Evolutionary conservation across 495 filamentous ascomycete genomes (phyloP).

Genomic region (Bathelium albidoporum): DNA sequence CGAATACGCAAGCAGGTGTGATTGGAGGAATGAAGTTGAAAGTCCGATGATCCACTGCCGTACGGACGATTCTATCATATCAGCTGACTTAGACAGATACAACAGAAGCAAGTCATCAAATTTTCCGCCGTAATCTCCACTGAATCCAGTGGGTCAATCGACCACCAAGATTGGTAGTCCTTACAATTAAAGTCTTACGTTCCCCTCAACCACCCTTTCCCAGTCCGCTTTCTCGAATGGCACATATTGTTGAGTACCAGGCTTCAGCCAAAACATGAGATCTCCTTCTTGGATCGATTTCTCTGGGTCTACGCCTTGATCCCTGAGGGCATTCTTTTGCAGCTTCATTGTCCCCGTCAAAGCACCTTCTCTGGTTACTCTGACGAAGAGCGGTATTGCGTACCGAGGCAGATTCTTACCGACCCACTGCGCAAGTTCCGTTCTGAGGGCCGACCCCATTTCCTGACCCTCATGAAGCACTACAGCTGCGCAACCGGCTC

Average conservation of each 20-base stretch:
- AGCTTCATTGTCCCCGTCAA: conserved; percentile 24
- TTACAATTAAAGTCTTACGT: conserved; percentile 12
- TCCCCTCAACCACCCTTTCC: conserved; percentile 12
- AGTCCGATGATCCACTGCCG: no score
- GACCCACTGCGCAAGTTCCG: conserved; percentile 12
- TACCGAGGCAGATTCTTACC: conserved; percentile 16
- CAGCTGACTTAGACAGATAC: no score
- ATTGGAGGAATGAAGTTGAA: no score
- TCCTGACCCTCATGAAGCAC: conserved; percentile 9
- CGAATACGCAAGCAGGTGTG: no score
- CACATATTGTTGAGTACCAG: conserved; percentile 14
- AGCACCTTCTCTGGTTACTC: conserved; percentile 9
- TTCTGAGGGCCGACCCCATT: conserved; percentile 5
- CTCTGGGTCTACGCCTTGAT: conserved; percentile 19
- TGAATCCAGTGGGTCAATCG: no score
- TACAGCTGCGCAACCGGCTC: conserved; percentile 33
- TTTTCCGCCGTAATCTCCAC: no score
- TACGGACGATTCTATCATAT: no score
- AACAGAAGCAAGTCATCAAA: no score
- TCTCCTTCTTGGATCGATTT: conserved; percentile 12
- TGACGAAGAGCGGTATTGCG: conserved; percentile 21
- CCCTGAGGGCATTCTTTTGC: conserved; percentile 19
- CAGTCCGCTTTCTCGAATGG: conserved; percentile 18
- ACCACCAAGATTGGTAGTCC: neutral
- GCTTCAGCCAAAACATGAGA: conserved; percentile 18